Percentiles rank a stretch among this genome's conserved stretches.
These are phyloP conservation scores for Globisporangium heterothallicum DNA, from an alignment of 352 stramenopile species.

Conservation along the genomic window DNA sequence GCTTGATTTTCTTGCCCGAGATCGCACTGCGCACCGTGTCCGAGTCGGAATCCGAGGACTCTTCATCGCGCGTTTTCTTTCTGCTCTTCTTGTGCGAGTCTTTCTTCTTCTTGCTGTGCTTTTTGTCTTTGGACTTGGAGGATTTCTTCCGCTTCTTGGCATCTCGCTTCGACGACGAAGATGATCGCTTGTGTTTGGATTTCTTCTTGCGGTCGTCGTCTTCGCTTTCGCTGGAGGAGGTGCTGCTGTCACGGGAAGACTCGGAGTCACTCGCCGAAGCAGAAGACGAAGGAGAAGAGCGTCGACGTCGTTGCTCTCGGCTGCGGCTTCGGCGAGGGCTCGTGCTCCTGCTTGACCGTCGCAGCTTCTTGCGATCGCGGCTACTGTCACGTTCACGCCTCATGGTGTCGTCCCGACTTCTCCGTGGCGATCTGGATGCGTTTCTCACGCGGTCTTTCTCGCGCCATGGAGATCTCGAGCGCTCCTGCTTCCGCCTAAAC, in stretches of 20 bases:
- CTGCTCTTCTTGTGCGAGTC: constrained; percentile 24
- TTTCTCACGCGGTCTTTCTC: not conserved
- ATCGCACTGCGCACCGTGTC: constrained; percentile 76
- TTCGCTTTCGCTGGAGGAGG: constrained; percentile 14
- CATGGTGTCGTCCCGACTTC: not conserved
- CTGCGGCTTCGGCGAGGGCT: constrained; percentile 2
- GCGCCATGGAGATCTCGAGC: not conserved
- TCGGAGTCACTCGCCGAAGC: constrained; percentile 21
- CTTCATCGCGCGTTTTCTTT: constrained; percentile 21
- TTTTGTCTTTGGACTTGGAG: constrained; percentile 11
- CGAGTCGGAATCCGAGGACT: constrained; percentile 44
- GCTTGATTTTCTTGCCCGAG: constrained; percentile 86
- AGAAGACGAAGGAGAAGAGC: constrained; percentile 10
- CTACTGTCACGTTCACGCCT: not conserved
- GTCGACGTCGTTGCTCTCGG: constrained; percentile 1
- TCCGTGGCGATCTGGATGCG: constrained; percentile 2
- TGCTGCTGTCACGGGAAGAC: constrained; percentile 20
- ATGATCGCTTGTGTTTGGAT: constrained; percentile 3
- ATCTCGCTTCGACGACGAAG: not conserved
- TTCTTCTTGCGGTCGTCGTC: constrained; percentile 17
- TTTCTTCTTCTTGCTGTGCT: constrained; percentile 37
- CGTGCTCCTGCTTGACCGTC: not conserved
- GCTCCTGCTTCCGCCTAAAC: constrained; percentile 18
- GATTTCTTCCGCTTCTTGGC: constrained; percentile 32
- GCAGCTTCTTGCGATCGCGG: constrained; percentile 1